Evolutionary conservation across 768 basidiomycete species (phyloP), one percentile per base, ranked within the genome.

Genomic region (Suillus decipiens): DNA sequence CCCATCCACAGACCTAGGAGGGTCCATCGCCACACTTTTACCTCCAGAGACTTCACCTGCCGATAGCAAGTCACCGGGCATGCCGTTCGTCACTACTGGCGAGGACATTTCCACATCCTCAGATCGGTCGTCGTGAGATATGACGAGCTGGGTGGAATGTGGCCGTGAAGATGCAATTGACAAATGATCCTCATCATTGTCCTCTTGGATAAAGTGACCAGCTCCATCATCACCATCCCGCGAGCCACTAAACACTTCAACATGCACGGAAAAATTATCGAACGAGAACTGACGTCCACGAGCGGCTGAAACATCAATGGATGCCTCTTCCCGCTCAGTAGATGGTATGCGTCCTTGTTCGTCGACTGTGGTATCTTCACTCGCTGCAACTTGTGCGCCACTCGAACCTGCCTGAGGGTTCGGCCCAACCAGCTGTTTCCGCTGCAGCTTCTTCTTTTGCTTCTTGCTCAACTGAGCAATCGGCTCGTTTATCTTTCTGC

Each of bases 71-170:
- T 19, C 39, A 6, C 28, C 11, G 3, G 55, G 10, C 55, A 56
- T 56, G 24, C 11, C 28, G 17, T 28, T 57, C 39, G 56, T 28
- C 56, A 57, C 55, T 28, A 60, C 8, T 56, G 65, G 59, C 24
- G 63, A 50, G 36, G 56, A 64, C 47, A 62, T 62, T 28, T 41
- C 60, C 59, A 64, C 59, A 37, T 64, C 66, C 5, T 59, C 60
- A 22, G 15, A n/a, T 59, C 60, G 42, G 54, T 43, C 33, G 12
- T 41, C 33, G n/a, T 42, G 60, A 34, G 10, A 19, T 41, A 33
- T 19, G 24, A 55, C 28, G 59, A 55, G 22, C 54, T 11, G 51
- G 22, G 55, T 37, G n/a, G 65, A 61, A 11, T 60, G 31, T 43
- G 59, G 61, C 50, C 34, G 42, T 24, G 59, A 66, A 14, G 65